phyloP scores from a whole-genome alignment of 495 filamentous ascomycete species.

The Aspergillus nidulans region DNA sequence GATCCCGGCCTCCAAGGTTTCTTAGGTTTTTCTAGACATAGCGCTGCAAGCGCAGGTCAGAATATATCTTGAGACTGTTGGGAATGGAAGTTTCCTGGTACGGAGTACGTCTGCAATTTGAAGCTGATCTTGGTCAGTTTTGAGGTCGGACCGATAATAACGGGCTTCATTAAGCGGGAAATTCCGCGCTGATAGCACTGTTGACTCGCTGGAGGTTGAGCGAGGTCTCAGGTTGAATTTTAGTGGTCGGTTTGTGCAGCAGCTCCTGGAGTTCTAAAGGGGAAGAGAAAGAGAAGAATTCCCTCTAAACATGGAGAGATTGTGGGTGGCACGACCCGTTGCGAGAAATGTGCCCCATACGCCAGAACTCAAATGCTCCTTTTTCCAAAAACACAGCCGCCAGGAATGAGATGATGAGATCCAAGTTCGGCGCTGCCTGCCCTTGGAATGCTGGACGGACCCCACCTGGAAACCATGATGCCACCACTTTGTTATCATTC shows the following conservation, averaged over 20 bases:
- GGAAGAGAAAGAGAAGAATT: neutral
- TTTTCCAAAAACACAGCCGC: neutral
- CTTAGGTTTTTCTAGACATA: constrained; percentile 1
- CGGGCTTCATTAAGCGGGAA: neutral
- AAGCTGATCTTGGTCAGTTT: neutral
- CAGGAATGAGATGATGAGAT: neutral
- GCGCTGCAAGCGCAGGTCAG: constrained; percentile 14
- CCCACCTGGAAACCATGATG: neutral
- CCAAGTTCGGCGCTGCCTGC: neutral
- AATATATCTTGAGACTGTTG: neutral
- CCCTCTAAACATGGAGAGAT: neutral
- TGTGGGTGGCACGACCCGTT: constrained; percentile 4
- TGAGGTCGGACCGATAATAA: neutral
- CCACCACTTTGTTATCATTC: constrained; percentile 8
- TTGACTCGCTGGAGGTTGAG: neutral
- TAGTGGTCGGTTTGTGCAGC: neutral
- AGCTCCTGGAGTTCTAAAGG: neutral
- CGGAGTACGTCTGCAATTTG: neutral
- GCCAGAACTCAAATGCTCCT: constrained; percentile 15
- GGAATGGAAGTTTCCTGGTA: neutral
- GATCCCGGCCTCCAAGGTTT: neutral
- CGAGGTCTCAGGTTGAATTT: neutral
- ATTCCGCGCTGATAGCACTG: neutral
- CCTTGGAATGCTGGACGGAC: neutral
- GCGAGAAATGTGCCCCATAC: constrained; percentile 3